Conservation (phyloP, 2,329 filamentous ascomycete species). For the Aspergillus ochraceoroseus region DNA sequence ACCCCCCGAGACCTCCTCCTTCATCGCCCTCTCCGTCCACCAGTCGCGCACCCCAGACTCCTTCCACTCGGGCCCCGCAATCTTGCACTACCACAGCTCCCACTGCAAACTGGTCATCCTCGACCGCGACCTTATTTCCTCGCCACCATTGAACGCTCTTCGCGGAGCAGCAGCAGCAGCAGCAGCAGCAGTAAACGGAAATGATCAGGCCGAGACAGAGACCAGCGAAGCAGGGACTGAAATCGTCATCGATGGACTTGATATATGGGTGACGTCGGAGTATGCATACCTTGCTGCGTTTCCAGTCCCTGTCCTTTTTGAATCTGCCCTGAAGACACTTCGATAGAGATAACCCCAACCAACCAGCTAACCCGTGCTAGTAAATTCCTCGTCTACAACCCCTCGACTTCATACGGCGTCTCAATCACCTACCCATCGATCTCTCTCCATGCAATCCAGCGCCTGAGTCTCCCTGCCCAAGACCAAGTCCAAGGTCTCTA, state of each 20-base stretch:
- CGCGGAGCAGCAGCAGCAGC: constrained; percentile 18
- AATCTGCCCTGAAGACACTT: too few relatives aligned
- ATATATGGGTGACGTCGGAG: constrained; percentile 49
- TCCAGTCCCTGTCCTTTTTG: too few relatives aligned
- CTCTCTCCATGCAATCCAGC: constrained; percentile 47
- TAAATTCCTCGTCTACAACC: constrained; percentile 43
- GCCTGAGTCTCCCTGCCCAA: constrained; percentile 35
- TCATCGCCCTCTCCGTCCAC: constrained; percentile 43
- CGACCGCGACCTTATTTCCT: constrained; percentile 37
- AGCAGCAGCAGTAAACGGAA: constrained; percentile 18
- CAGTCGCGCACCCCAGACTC: constrained; percentile 47
- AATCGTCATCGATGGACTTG: constrained; percentile 38
- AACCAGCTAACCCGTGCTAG: constrained; percentile 25
- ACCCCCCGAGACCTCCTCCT: constrained; percentile 39
- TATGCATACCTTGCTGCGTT: too few relatives aligned
- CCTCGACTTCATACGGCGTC: constrained; percentile 34
- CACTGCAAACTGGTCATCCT: constrained; percentile 44
- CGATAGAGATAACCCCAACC: too few relatives aligned
- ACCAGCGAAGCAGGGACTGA: constrained; percentile 32
- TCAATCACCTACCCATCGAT: constrained; percentile 48
- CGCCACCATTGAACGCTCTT: constrained; percentile 34
- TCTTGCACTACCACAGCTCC: constrained; percentile 46
- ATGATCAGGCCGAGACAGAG: constrained; percentile 8
- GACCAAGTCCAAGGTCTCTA: constrained; percentile 43
- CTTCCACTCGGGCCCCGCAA: constrained; percentile 45